These are phyloP conservation scores for Ustilago bromivora DNA, from an alignment of 1,284 basidiomycete species.

Conservation along the genomic window DNA sequence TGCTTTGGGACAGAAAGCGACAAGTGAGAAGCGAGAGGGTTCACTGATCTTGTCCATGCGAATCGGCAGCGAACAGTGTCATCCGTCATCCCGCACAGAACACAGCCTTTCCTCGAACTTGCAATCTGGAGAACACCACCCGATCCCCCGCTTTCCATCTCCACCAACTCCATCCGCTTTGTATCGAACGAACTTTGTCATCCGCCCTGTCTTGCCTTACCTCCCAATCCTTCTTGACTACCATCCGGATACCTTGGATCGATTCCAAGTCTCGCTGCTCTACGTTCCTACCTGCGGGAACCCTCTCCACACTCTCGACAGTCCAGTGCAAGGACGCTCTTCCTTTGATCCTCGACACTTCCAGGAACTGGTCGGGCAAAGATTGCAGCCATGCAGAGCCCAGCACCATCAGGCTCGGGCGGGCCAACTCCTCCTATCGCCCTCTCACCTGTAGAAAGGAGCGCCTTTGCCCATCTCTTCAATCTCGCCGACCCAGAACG, in stretches of 20 bases:
- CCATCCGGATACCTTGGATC: not conserved
- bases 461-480: conserved; percentile 65
- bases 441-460: conserved; percentile 58
- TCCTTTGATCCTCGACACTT: not conserved
- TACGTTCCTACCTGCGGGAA: not conserved
- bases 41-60: conserved; percentile 5
- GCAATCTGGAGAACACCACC: not conserved
- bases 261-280: not conserved
- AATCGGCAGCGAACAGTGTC: conserved; percentile 3
- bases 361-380: not conserved
- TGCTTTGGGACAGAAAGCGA: not conserved
- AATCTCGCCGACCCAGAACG: conserved; percentile 62
- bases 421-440: conserved; percentile 35
- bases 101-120: not conserved
- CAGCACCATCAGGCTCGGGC: conserved; percentile 41
- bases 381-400: conserved; percentile 45
- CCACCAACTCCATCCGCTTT: conserved; percentile 5
- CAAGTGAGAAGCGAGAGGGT: not conserved
- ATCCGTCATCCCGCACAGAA: conserved; percentile 3
- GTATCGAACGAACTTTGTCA: not conserved
- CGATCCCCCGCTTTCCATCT: not conserved
- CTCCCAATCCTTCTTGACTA: not conserved
- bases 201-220: not conserved
- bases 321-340: not conserved
- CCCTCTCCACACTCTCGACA: not conserved